Evolutionary conservation across 139 green algal genomes (phyloP).

Genomic region (Tetradesmus lagerheimii): DNA sequence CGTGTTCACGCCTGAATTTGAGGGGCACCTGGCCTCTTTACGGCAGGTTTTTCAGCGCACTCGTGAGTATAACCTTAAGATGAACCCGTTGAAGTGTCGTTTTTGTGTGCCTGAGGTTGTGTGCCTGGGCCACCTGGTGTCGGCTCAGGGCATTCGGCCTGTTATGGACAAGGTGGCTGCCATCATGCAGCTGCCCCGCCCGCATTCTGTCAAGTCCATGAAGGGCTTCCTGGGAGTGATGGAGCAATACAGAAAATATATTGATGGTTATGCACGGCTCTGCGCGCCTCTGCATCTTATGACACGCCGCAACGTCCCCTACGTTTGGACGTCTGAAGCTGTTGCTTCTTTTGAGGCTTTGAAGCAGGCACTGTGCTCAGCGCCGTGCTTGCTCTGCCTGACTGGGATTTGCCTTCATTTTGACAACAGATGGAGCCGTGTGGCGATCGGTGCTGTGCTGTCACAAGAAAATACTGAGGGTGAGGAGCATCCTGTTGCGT

Average conservation of each 20-base stretch:
- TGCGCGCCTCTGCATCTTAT: background rate
- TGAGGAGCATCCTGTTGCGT: constrained; percentile 34
- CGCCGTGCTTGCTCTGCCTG: constrained; percentile 28
- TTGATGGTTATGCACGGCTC: constrained; percentile 38
- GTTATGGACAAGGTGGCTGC: constrained; percentile 44
- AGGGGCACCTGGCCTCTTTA: background rate
- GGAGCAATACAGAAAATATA: constrained; percentile 34
- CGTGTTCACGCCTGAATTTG: background rate
- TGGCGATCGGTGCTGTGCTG: constrained; percentile 46
- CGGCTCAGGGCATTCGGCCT: constrained; percentile 39
- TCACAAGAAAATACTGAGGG: constrained; percentile 9
- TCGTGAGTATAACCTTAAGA: constrained; percentile 15
- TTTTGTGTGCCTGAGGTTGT: constrained; percentile 32
- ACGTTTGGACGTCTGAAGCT: constrained; percentile 40
- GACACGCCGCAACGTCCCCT: background rate
- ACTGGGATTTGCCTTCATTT: constrained; percentile 39
- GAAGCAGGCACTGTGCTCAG: constrained; percentile 40
- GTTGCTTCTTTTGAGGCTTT: constrained; percentile 40
- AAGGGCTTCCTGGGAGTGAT: constrained; percentile 45
- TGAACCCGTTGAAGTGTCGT: constrained; percentile 46
- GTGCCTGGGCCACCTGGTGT: constrained; percentile 45
- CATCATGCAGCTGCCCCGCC: constrained; percentile 41
- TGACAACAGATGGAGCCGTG: constrained; percentile 51
- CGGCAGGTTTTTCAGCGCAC: background rate
- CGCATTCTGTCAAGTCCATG: constrained; percentile 9